Evolutionary conservation across 768 basidiomycete species (phyloP), one percentile per base, ranked within the genome.

Genomic region (Crassisporium funariophilum): DNA sequence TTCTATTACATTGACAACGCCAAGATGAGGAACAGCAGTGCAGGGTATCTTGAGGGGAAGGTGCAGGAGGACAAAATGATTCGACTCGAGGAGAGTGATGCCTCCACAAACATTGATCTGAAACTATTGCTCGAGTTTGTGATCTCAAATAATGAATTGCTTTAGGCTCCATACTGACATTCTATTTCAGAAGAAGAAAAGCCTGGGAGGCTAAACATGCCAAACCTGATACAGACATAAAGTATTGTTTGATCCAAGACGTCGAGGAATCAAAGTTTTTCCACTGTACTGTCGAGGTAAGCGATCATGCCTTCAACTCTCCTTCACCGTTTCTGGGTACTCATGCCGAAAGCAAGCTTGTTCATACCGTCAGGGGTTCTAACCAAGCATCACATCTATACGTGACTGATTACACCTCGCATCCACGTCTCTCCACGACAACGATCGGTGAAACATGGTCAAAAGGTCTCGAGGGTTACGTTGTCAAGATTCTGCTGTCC

Each of bases 331-430:
- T 10, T 33, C 37, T 15, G 17, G 22, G 41, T 16, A 46, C 29
- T 43, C 17, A 37, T 34, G 8, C 19, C 12, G n/a, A n/a, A 31
- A 3, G 10, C n/a, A 41, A 86, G 84, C 60, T 84, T 24, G 62
- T 86, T 3, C 70, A 75, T 48, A 49, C 69, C 15, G 64, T 66
- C 10, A 51, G 61, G 15, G 64, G 69, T 35, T 54, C 66, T 13
- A 53, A 60, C 17, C 39, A 55, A 22, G 66, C 20, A 19, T 62
- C 72, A 4, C 71, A 66, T 39, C 61, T 86, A 29, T 82, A 77
- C 50, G 77, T 83, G 23, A 86, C 84, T 6, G 86, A 88, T 60
- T 88, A 86, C 56, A 84, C 84, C 1, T 58, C 65, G 3, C 74
- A 83, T 43, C 54, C 70, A 3, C 63, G 74, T 41, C 64, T 85